phyloP scores from a whole-genome alignment of 495 filamentous ascomycete genomes.

The Diplogelasinospora grovesii region DNA sequence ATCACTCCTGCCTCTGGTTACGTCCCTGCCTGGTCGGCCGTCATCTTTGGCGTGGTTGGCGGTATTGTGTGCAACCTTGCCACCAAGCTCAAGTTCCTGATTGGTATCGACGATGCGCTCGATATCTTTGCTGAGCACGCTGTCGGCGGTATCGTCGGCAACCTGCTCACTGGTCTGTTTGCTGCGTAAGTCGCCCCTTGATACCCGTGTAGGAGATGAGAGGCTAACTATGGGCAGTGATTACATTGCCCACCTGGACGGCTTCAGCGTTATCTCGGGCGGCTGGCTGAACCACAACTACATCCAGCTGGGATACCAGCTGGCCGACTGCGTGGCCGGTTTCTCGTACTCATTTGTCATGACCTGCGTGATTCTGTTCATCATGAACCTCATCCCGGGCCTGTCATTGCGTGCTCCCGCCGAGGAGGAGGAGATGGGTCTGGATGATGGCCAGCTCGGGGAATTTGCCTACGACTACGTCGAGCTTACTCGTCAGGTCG shows the following conservation, averaged over 20 bases:
- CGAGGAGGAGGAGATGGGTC: slow-evolving; percentile 84
- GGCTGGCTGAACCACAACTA: slow-evolving; percentile 93
- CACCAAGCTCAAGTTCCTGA: slow-evolving; percentile 90
- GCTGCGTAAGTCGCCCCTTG: slow-evolving; percentile 50
- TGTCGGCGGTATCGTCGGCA: slow-evolving; percentile 84
- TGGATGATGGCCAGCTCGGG: slow-evolving; percentile 93
- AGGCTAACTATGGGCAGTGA: too few species aligned
- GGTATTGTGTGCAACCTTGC: slow-evolving; percentile 88
- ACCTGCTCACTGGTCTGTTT: slow-evolving; percentile 86
- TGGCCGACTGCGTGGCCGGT: slow-evolving; percentile 84
- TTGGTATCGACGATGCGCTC: slow-evolving; percentile 82
- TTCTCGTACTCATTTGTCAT: slow-evolving; percentile 84
- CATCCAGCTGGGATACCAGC: slow-evolving; percentile 83
- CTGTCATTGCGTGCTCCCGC: slow-evolving; percentile 74
- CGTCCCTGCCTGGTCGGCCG: slow-evolving; percentile 85
- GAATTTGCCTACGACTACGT: slow-evolving; percentile 99
- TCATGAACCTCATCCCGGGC: slow-evolving; percentile 85
- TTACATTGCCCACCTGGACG: slow-evolving; percentile 88
- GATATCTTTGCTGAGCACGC: slow-evolving; percentile 95
- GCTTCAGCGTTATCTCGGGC: slow-evolving; percentile 58
- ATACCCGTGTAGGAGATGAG: neutral
- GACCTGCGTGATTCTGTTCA: slow-evolving; percentile 81
- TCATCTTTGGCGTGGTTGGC: slow-evolving; percentile 83
- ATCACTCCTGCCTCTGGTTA: slow-evolving; percentile 91
- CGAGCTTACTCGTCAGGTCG: slow-evolving; percentile 77